phyloP scores from a whole-genome alignment of 768 basidiomycete species.

The Tulasnella sp. region DNA sequence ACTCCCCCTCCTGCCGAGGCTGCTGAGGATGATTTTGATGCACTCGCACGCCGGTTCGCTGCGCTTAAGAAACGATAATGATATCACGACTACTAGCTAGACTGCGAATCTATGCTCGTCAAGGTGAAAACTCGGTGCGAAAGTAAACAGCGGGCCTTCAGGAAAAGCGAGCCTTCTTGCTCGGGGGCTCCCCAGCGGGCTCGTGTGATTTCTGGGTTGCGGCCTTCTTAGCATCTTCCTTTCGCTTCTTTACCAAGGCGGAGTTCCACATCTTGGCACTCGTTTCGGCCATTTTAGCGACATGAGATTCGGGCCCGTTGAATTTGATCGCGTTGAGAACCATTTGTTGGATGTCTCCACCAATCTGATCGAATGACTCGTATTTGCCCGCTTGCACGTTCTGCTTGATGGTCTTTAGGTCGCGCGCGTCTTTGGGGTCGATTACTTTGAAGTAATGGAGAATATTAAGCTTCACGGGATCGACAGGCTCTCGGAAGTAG shows the following conservation, averaged over 20 bases:
- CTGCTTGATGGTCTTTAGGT: constrained; percentile 73
- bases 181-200: constrained; percentile 8
- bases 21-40: constrained; percentile 66
- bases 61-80: constrained; percentile 74
- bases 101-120: not conserved
- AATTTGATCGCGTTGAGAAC: constrained; percentile 82
- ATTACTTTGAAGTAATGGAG: constrained; percentile 88
- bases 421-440: constrained; percentile 78
- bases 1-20: constrained; percentile 32
- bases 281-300: constrained; percentile 58
- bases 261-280: constrained; percentile 45
- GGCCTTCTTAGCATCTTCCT: constrained; percentile 46
- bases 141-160: not conserved
- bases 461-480: constrained; percentile 75
- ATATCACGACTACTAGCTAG: constrained; percentile 9
- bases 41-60: constrained; percentile 75
- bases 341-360: constrained; percentile 86
- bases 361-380: constrained; percentile 69
- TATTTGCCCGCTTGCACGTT: constrained; percentile 83
- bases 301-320: constrained; percentile 78
- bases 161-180: constrained; percentile 22
- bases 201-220: not conserved
- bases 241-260: constrained; percentile 62
- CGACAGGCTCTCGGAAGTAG: constrained; percentile 80
- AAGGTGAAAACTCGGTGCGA: not conserved